These are phyloP conservation scores for Tylopilus sp. DNA, from an alignment of 768 basidiomycete genomes.

Conservation along the genomic window DNA sequence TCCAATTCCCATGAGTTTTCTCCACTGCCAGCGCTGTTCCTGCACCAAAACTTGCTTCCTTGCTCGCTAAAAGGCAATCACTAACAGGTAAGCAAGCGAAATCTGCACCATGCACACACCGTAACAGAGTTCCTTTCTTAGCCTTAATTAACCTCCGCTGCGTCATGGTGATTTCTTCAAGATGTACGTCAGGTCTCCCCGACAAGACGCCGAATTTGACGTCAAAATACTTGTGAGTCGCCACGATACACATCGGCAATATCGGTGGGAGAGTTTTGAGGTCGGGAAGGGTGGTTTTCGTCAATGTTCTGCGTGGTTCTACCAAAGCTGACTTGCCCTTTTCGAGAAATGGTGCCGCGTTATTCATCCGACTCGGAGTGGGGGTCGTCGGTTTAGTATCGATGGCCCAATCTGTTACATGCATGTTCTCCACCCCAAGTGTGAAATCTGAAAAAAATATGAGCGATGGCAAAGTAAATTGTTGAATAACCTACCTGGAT, in stretches of 20 bases:
- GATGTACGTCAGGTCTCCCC: neutral
- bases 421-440: neutral
- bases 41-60: neutral
- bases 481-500: too few species aligned
- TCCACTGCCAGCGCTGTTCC: neutral
- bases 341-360: too few species aligned
- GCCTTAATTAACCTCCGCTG: neutral
- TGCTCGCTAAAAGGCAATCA: neutral
- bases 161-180: neutral
- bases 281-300: neutral
- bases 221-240: neutral
- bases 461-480: too few species aligned
- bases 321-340: too few species aligned
- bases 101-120: neutral
- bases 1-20: conserved; percentile 2
- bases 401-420: neutral
- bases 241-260: neutral
- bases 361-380: too few species aligned
- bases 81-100: neutral
- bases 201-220: neutral
- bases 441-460: neutral
- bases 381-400: too few species aligned
- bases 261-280: neutral
- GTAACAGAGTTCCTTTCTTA: neutral
- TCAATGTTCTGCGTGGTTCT: too few species aligned